Evolutionary conservation across 1,139 yeast genomes (phyloP).

Genomic region (Hyphopichia wangnamkhiaoensis): DNA sequence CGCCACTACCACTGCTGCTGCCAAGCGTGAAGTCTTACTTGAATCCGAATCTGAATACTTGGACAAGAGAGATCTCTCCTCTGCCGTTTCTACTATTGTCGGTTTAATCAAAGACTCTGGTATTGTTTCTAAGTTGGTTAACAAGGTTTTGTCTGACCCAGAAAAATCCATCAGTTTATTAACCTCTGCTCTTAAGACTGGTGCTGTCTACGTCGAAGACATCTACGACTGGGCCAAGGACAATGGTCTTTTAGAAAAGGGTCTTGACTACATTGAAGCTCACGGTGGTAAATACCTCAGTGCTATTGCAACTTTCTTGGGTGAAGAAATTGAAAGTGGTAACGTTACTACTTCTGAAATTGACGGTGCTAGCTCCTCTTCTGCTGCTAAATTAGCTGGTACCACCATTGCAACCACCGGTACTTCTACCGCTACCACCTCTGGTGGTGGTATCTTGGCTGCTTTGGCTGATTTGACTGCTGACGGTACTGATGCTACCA

Average conservation of each 20-base stretch:
- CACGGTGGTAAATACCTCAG: slow-evolving; percentile 32
- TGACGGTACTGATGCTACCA: slow-evolving; percentile 5
- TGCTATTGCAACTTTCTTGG: slow-evolving; percentile 29
- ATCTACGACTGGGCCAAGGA: slow-evolving; percentile 41
- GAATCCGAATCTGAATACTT: slow-evolving; percentile 24
- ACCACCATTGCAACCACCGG: slow-evolving; percentile 10
- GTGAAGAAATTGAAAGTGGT: slow-evolving; percentile 22
- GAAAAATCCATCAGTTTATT: slow-evolving; percentile 33
- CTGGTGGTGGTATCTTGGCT: slow-evolving; percentile 11
- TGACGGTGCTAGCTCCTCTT: slow-evolving; percentile 24
- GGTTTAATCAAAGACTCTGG: slow-evolving; percentile 37
- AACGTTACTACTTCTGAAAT: slow-evolving; percentile 26
- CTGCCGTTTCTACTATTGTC: slow-evolving; percentile 29
- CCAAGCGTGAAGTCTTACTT: slow-evolving; percentile 9
- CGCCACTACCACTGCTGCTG: slow-evolving; percentile 14
- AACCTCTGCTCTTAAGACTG: slow-evolving; percentile 35
- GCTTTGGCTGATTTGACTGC: neutral
- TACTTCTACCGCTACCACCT: slow-evolving; percentile 13
- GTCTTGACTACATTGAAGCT: slow-evolving; percentile 29
- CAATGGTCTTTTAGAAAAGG: slow-evolving; percentile 37
- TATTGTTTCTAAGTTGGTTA: slow-evolving; percentile 30
- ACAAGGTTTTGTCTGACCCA: slow-evolving; percentile 42
- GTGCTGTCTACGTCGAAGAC: slow-evolving; percentile 37
- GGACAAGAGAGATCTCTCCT: slow-evolving; percentile 40
- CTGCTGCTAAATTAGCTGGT: slow-evolving; percentile 20